These are phyloP conservation scores for Dendrobium huoshanense DNA, from an alignment of 106 monocot species.

Conservation along the genomic window DNA sequence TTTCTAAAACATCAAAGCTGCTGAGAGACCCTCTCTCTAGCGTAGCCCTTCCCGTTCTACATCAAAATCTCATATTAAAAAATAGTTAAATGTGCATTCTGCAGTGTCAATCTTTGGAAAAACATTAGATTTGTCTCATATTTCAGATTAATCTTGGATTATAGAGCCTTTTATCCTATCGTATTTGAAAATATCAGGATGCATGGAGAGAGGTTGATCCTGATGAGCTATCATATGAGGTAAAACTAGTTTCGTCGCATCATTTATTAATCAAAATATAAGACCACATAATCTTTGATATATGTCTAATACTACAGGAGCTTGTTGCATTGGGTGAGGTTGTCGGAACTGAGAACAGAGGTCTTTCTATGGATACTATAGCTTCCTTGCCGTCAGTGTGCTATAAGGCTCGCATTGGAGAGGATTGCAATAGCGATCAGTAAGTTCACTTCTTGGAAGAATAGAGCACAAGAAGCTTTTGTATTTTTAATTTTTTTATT, in stretches of 20 bases:
- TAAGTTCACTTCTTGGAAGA: constrained; percentile 26
- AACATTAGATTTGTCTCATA: not conserved
- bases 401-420: constrained; percentile 46
- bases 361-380: constrained; percentile 73
- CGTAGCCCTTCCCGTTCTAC: too few species aligned
- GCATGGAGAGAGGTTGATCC: constrained; percentile 94
- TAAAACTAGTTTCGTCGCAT: constrained; percentile 6
- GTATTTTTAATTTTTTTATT: not conserved
- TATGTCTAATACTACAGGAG: constrained; percentile 38
- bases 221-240: constrained; percentile 95
- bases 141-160: not conserved
- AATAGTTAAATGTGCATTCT: not conserved
- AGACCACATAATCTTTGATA: not conserved
- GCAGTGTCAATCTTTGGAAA: not conserved
- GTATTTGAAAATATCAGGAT: constrained; percentile 32
- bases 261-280: not conserved
- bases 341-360: constrained; percentile 87
- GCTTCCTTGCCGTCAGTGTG: constrained; percentile 71
- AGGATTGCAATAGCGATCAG: constrained; percentile 62
- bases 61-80: not conserved
- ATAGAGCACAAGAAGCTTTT: not conserved
- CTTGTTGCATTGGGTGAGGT: constrained; percentile 86
- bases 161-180: not conserved
- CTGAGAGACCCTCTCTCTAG: too few species aligned
- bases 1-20: too few species aligned